phyloP scores from a whole-genome alignment of 73 alveolate genomes.

The Blepharisma japonicum region DNA sequence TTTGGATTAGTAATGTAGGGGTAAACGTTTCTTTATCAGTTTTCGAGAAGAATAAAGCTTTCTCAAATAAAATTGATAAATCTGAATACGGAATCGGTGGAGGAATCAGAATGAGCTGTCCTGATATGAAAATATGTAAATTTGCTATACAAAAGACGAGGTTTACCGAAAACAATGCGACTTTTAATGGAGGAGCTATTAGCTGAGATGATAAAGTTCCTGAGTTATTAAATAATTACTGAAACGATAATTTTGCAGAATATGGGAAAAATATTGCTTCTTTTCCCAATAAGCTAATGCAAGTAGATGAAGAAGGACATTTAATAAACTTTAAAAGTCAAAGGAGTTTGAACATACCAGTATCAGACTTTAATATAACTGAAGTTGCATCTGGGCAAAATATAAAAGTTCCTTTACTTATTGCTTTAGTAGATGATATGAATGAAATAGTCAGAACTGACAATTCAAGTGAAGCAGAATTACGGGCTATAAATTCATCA shows the following conservation, averaged over 20 bases:
- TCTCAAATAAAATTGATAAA: too few species aligned
- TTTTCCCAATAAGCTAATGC: background rate
- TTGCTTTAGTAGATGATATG: background rate
- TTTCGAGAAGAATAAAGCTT: too few species aligned
- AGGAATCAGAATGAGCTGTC: too few species aligned
- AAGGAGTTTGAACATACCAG: too few species aligned
- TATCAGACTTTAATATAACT: too few species aligned
- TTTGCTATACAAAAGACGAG: background rate
- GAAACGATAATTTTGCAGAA: background rate
- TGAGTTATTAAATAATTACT: background rate
- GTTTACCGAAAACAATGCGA: background rate
- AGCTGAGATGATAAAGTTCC: background rate
- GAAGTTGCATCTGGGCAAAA: slow-evolving; percentile 14
- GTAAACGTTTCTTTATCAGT: too few species aligned
- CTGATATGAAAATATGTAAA: background rate
- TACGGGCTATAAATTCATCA: background rate
- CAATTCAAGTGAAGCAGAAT: background rate
- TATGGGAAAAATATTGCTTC: slow-evolving; percentile 12
- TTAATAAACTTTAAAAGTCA: too few species aligned
- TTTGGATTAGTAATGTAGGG: too few species aligned
- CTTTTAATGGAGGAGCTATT: background rate
- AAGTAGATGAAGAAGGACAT: background rate
- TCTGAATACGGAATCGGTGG: too few species aligned
- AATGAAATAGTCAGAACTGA: slow-evolving; percentile 8
- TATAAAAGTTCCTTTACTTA: background rate